Percentiles rank a stretch among this genome's conserved stretches.
Evolutionary conservation across 176 grass and related monocot species (phyloP).

Genomic region (Puccinellia tenuiflora): DNA sequence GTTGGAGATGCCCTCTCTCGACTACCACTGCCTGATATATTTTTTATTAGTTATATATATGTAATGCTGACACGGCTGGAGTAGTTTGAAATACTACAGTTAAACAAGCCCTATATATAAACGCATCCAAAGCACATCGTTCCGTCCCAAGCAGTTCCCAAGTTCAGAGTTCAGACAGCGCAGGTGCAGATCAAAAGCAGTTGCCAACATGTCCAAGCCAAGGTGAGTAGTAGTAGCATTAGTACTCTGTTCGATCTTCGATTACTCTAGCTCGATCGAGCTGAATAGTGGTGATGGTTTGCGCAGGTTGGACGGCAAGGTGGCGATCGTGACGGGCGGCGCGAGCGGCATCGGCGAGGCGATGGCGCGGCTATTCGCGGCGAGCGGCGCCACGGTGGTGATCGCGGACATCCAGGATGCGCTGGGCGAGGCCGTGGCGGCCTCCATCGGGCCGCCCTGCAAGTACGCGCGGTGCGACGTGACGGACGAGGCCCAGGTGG

Average conservation of each 20-base stretch:
- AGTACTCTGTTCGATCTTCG: neutral
- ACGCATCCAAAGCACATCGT: neutral
- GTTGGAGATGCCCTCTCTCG: too few relatives aligned
- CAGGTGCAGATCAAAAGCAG: neutral
- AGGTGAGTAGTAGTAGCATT: slow-evolving; percentile 4
- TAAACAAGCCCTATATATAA: slow-evolving; percentile 21
- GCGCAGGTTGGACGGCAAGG: slow-evolving; percentile 74
- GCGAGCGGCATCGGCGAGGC: slow-evolving; percentile 82
- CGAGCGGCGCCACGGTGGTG: slow-evolving; percentile 61
- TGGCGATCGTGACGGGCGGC: slow-evolving; percentile 68
- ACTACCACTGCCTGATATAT: neutral
- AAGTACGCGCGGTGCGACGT: slow-evolving; percentile 67
- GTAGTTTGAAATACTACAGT: neutral
- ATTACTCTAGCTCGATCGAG: neutral
- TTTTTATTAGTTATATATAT: neutral
- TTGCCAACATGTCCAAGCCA: slow-evolving; percentile 27
- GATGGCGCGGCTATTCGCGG: slow-evolving; percentile 59
- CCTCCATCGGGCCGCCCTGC: slow-evolving; percentile 34
- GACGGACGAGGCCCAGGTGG: slow-evolving; percentile 68
- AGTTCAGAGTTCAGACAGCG: neutral
- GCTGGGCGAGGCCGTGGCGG: slow-evolving; percentile 47
- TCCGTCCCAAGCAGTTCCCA: neutral
- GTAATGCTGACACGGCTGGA: neutral
- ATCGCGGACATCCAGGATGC: slow-evolving; percentile 78
- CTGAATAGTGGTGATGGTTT: neutral